Base-by-base conservation (phyloP, 2,329 filamentous ascomycete genomes). In the Coniochaeta ligniaria region DNA sequence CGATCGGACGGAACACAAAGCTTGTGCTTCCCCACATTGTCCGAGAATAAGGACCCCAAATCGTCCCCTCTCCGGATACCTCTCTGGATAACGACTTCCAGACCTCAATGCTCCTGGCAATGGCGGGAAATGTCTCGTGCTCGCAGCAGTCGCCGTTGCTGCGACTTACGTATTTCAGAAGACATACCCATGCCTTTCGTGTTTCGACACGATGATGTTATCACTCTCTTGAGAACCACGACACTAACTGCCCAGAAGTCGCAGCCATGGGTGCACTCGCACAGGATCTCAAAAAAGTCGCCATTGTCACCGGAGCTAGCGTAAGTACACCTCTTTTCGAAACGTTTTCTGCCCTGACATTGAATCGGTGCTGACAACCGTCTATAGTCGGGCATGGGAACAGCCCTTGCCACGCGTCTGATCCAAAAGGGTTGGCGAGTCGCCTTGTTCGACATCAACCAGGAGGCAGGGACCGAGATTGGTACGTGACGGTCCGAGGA, bases 381-480 rank as follows among this genome's bases (percentile, higher is more conserved):
- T 50, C 33, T 24, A 16, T 63, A 81, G 78, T 80, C 77, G 9
- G 79, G 78, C 9, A 80, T 82, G 58, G 79, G 79, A 36, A 67
- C 71, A 36, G 76, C 75, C 60, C 66, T 82, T 1, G 70, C 74
- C 35, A 70, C 68, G 22, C 59, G 66, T 33, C 68, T 72, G 2
- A 64, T 66, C 38, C 41, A 59, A 20, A 66, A 65, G 60, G 66
- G 65, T 22, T 73, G 70, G 68, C 63, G 63, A 4, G 72, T 78
- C 7, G 75, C 72, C 6, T 63, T 76, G 50, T 67, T 76, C 26
- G 79, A 76, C 47, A 73, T 78, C 59, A 72, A 73, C 8, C 62
- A 72, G 16, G 71, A 72, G 16, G 64, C 77, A 16, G 73, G 75
- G 6, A 28, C 45, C 22, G 16, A 47, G 43, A 12, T 47, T 6